A percentile compares a stretch with the other conserved stretches of the same genome.
Conservation (phyloP, 805 yeast genomes). For the Kuraishia molischiana region DNA sequence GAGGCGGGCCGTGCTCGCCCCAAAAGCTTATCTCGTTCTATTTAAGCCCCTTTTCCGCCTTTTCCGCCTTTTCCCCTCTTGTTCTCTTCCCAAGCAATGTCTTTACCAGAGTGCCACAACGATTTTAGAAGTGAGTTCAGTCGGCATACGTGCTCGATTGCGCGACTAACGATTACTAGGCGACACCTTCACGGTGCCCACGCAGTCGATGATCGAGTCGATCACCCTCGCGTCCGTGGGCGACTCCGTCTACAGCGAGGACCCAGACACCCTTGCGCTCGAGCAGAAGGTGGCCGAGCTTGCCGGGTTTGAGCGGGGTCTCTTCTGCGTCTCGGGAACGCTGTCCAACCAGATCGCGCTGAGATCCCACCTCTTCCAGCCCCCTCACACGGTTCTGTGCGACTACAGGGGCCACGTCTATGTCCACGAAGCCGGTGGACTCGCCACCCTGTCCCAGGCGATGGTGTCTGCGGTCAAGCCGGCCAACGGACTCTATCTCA, state of each 20-base stretch:
- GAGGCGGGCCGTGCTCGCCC: no score
- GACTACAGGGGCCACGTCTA: slow-evolving; percentile 82
- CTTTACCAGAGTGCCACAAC: slow-evolving; percentile 18
- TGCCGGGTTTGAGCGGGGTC: slow-evolving; percentile 73
- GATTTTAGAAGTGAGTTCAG: slow-evolving; percentile 40
- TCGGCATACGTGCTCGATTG: neutral
- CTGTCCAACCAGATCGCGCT: slow-evolving; percentile 82
- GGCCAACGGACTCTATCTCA: slow-evolving; percentile 64
- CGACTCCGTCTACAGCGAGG: slow-evolving; percentile 84
- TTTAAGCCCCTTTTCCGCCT: no score
- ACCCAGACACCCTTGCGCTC: slow-evolving; percentile 52
- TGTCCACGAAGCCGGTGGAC: slow-evolving; percentile 83
- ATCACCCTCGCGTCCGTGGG: slow-evolving; percentile 54
- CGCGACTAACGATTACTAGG: slow-evolving; percentile 1
- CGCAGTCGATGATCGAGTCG: slow-evolving; percentile 59
- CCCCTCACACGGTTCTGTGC: slow-evolving; percentile 80
- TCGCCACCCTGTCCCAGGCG: slow-evolving; percentile 83
- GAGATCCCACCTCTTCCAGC: slow-evolving; percentile 66
- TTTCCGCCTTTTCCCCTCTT: no score
- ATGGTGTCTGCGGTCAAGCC: slow-evolving; percentile 84
- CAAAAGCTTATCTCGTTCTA: no score
- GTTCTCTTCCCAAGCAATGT: no score
- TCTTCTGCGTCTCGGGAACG: slow-evolving; percentile 85
- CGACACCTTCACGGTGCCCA: slow-evolving; percentile 89
- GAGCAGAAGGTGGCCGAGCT: slow-evolving; percentile 56